A percentile compares a stretch with the other conserved stretches of the same genome.
Conservation (phyloP, 140 eudicot genomes). For the Stevia rebaudiana region DNA sequence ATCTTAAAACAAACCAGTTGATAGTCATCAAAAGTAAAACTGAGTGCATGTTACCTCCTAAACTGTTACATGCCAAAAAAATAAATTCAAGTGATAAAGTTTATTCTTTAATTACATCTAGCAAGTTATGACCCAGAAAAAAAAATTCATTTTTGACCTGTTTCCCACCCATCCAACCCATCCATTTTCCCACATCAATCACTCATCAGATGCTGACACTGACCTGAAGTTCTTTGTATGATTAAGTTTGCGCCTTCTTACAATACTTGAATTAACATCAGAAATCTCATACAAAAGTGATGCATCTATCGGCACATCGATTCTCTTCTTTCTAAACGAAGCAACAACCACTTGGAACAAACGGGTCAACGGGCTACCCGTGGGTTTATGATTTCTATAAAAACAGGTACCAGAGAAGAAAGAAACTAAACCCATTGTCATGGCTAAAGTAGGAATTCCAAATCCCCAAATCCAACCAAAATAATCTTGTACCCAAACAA, state of each 20-base stretch:
- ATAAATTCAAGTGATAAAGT: not conserved
- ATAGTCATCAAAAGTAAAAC: not conserved
- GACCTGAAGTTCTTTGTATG: slow-evolving; percentile 33
- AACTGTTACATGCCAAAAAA: too few species aligned
- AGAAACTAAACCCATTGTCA: slow-evolving; percentile 29
- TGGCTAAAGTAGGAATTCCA: slow-evolving; percentile 35
- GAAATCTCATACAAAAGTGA: slow-evolving; percentile 27
- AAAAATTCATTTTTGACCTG: not conserved
- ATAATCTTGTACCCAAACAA: slow-evolving; percentile 44
- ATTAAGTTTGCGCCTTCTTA: slow-evolving; percentile 26
- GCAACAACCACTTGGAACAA: slow-evolving; percentile 40
- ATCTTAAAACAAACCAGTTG: not conserved
- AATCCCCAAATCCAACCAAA: slow-evolving; percentile 48
- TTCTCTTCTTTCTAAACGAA: slow-evolving; percentile 22
- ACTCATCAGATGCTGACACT: slow-evolving; percentile 6
- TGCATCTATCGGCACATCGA: slow-evolving; percentile 19
- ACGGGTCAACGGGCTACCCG: slow-evolving; percentile 36
- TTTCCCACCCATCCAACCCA: not conserved
- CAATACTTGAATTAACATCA: slow-evolving; percentile 16
- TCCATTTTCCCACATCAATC: not conserved
- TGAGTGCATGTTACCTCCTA: too few species aligned
- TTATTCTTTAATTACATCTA: not conserved
- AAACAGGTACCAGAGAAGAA: slow-evolving; percentile 33
- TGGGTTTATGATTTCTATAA: slow-evolving; percentile 32
- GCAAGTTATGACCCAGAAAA: not conserved